These are phyloP conservation scores for Solanum paucissectum DNA, from an alignment of 257 asterid genomes.

Conservation along the genomic window DNA sequence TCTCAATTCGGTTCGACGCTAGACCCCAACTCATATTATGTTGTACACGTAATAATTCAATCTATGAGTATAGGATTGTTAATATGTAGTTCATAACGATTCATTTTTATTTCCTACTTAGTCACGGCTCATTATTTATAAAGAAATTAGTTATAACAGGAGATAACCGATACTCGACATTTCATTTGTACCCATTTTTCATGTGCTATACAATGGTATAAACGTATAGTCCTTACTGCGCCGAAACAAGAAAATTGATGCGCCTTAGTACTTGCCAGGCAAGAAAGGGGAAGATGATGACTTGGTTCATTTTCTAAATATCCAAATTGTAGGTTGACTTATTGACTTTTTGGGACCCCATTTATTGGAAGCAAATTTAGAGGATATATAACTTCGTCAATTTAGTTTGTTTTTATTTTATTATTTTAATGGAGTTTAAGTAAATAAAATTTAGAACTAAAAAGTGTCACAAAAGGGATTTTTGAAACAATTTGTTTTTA, in stretches of 20 bases:
- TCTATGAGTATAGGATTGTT: neutral
- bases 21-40: too few species aligned
- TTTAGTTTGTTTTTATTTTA: too few species aligned
- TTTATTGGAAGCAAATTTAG: neutral
- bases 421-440: neutral
- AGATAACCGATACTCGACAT: neutral
- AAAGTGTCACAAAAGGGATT: neutral
- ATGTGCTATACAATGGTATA: too few species aligned
- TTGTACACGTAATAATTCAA: too few species aligned
- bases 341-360: neutral
- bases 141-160: fast-evolving
- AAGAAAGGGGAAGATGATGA: neutral
- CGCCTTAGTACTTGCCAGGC: neutral
- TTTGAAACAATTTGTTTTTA: too few species aligned
- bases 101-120: neutral
- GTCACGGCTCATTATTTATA: neutral
- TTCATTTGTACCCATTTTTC: neutral
- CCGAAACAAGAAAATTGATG: neutral
- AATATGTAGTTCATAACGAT: too few species aligned
- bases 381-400: neutral
- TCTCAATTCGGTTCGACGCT: fast-evolving
- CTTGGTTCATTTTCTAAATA: neutral
- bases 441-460: neutral
- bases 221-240: neutral
- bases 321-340: neutral